Conservation (phyloP, 805 yeast species). For the Isabelozyma heimii region DNA sequence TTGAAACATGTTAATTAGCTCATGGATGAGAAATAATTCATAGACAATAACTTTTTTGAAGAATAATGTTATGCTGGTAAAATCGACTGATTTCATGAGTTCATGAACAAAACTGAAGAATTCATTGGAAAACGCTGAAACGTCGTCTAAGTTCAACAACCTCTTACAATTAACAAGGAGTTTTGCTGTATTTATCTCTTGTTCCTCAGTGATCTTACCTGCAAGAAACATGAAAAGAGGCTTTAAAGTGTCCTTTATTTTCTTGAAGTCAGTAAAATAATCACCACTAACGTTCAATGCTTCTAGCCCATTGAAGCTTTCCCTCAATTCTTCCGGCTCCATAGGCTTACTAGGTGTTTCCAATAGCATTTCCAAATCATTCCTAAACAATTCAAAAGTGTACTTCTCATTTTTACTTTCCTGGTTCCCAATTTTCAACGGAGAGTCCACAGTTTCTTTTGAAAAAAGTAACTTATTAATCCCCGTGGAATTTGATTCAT, state of each 20-base stretch:
- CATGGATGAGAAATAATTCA: constrained; percentile 13
- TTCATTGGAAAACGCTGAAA: constrained; percentile 4
- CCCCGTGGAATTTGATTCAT: constrained; percentile 1
- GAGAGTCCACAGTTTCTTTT: constrained; percentile 32
- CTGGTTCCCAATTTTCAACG: constrained; percentile 26
- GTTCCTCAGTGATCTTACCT: constrained; percentile 5
- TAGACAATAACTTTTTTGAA: constrained; percentile 13
- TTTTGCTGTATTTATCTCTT: constrained; percentile 11
- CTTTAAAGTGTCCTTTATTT: constrained; percentile 1
- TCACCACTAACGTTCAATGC: constrained; percentile 2
- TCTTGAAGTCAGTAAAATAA: not conserved
- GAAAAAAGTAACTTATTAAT: constrained; percentile 10
- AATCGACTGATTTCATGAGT: constrained; percentile 2
- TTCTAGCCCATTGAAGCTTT: constrained; percentile 6
- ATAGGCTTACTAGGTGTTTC: constrained; percentile 6
- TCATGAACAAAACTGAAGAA: not conserved
- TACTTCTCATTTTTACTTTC: constrained; percentile 16
- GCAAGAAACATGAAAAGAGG: constrained; percentile 4
- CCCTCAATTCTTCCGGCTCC: constrained; percentile 12
- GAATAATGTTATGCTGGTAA: constrained; percentile 4
- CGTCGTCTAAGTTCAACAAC: constrained; percentile 1
- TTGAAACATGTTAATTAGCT: constrained; percentile 8
- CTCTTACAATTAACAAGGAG: constrained; percentile 9
- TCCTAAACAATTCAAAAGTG: constrained; percentile 21
- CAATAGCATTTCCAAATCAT: constrained; percentile 22